Base-by-base conservation (phyloP, 2,329 filamentous ascomycete genomes). In the Monilinia vaccinii-corymbosi region DNA sequence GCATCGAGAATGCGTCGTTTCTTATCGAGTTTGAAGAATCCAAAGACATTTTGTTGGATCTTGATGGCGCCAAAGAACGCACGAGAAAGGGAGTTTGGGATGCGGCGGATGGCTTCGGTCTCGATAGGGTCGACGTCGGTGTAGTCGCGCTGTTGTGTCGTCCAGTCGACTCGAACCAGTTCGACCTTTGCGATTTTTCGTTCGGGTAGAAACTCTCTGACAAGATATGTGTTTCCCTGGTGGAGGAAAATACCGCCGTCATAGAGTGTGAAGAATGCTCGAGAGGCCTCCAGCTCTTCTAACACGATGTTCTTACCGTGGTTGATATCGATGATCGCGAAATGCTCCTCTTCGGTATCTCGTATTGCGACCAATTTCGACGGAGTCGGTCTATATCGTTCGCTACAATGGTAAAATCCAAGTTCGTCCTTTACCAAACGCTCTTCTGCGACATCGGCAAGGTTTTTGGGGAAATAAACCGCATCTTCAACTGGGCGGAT, bases 231-330 rank as follows among this genome's bases (percentile, higher is more conserved):
- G 64, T 85, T 85, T n/a, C 94, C 94, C 75, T 99, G 94, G 69
- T 99, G 94, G 6, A 99, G 79, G 75, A 96, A 99, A 63, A 99
- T 97, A 48, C 91, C 94, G 14, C 94, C 94, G 72, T 97, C 93
- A 73, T 99, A 99, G 62, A 99, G 82, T 1, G 91, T 96, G 74
- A 96, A 97, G 66, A 91, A 93, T 1, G 93, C 93, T n/a, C 94
- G 85, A 1, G 89, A 94, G 1, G 91, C 90, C 74, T 97, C 94
- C n/a, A 99, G 81, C 74, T 97, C 92, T 76, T 99, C 94, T 1
- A 99, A 80, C 0, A 99, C 88, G 0, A 86, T 77, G 70, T 97
- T 97, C 58, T 84, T 83, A 31, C 86, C 86, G 66, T 94, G 83
- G 0, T 90, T 94, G 16, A 87, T 87, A 75, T 99, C 91, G 56